These are phyloP conservation scores for Aureobasidium lini DNA, from an alignment of 2,329 filamentous ascomycete species.

Conservation along the genomic window DNA sequence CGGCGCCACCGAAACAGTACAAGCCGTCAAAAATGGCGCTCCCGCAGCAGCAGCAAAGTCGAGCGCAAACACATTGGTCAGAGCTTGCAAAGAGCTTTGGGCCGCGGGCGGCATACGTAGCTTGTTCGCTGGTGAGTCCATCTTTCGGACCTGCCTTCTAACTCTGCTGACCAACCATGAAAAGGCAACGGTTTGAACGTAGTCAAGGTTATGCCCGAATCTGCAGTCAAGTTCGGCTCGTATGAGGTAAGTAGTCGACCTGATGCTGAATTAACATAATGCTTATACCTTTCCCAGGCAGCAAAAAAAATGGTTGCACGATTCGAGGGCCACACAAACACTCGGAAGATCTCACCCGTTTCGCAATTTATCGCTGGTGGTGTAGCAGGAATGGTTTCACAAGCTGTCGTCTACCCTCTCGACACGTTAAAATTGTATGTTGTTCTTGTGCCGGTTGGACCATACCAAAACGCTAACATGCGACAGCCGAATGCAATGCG, in stretches of 20 bases:
- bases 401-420: slow-evolving; percentile 91
- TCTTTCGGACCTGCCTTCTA: neutral
- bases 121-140: slow-evolving; percentile 77
- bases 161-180: slow-evolving; percentile 18
- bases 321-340: slow-evolving; percentile 80
- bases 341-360: slow-evolving; percentile 67
- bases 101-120: slow-evolving; percentile 77
- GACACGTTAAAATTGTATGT: slow-evolving; percentile 70
- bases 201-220: slow-evolving; percentile 97
- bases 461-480: slow-evolving; percentile 14
- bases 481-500: slow-evolving; percentile 75
- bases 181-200: slow-evolving; percentile 93
- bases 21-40: slow-evolving; percentile 63
- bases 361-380: slow-evolving; percentile 91
- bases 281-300: slow-evolving; percentile 43
- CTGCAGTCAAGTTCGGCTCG: slow-evolving; percentile 94
- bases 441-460: slow-evolving; percentile 13
- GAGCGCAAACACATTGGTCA: slow-evolving; percentile 60
- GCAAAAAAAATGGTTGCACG: slow-evolving; percentile 80
- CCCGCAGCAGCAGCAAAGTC: slow-evolving; percentile 57
- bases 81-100: slow-evolving; percentile 73
- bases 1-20: slow-evolving; percentile 51
- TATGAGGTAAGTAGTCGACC: slow-evolving; percentile 61
- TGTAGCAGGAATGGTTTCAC: slow-evolving; percentile 85
- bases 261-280: neutral